Evolutionary conservation across 225 moss, liverwort and hornwort genomes (phyloP).

Genomic region (Sphagnum tenellum): DNA sequence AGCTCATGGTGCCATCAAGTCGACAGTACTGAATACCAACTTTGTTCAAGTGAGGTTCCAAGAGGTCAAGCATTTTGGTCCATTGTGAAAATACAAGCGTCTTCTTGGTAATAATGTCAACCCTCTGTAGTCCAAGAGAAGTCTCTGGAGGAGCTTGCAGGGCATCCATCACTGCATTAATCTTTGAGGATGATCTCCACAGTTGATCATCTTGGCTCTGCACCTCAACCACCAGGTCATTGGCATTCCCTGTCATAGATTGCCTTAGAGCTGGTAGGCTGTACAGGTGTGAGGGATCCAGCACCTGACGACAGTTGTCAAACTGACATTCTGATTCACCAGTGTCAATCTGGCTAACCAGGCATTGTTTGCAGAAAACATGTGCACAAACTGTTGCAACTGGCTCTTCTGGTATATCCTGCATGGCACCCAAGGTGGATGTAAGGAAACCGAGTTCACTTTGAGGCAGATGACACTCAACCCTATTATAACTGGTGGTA

Average conservation of each 20-base stretch:
- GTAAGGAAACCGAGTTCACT: too few relatives aligned
- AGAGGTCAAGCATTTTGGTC: constrained; percentile 96
- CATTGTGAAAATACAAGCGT: constrained; percentile 98
- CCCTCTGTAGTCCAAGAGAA: constrained; percentile 52
- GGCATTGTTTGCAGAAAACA: constrained; percentile 93
- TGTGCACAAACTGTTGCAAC: constrained; percentile 77
- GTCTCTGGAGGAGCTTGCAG: constrained; percentile 61
- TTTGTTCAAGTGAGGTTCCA: constrained; percentile 67
- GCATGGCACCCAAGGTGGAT: constrained; percentile 7
- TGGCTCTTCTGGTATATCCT: constrained; percentile 93
- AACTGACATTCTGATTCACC: constrained; percentile 75
- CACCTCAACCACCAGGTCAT: constrained; percentile 14
- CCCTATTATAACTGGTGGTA: too few relatives aligned
- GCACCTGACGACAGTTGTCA: constrained; percentile 64
- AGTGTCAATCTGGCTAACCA: constrained; percentile 74
- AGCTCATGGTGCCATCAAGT: constrained; percentile 98
- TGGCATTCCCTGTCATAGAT: constrained; percentile 25
- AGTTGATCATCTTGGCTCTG: constrained; percentile 15
- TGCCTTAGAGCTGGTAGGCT: constrained; percentile 64
- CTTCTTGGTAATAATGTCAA: constrained; percentile 48
- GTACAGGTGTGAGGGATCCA: constrained; percentile 62
- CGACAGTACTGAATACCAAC: constrained; percentile 78
- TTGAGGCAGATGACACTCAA: too few relatives aligned
- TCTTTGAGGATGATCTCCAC: constrained; percentile 93
- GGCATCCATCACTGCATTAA: constrained; percentile 82